phyloP scores from a whole-genome alignment of 805 yeast genomes.

The Teunomyces lycoperdinae region DNA sequence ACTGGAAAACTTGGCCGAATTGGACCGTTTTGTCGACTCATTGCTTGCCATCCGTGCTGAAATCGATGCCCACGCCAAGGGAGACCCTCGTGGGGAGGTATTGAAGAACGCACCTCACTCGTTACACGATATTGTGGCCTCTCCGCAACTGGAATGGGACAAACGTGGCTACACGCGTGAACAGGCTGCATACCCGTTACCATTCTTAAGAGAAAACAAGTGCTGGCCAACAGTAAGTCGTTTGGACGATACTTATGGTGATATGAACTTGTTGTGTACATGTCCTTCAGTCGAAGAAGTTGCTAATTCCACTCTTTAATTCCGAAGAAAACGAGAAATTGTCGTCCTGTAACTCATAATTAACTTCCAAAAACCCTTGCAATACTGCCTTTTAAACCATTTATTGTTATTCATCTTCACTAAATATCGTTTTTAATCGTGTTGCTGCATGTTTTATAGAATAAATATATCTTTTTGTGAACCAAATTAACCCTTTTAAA shows the following conservation, averaged over 20 bases:
- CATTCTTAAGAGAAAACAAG: conserved; percentile 68
- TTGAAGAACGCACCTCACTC: conserved; percentile 93
- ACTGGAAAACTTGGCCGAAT: conserved; percentile 82
- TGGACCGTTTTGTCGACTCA: conserved; percentile 87
- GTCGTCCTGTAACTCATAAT: too few relatives aligned
- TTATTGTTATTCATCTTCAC: too few relatives aligned
- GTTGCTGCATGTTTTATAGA: too few relatives aligned
- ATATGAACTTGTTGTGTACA: conserved; percentile 86
- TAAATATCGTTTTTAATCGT: too few relatives aligned
- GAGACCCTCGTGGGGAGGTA: conserved; percentile 63
- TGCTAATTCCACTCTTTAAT: conserved; percentile 27
- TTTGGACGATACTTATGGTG: conserved; percentile 93
- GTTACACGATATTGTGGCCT: conserved; percentile 66
- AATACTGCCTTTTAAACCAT: too few relatives aligned
- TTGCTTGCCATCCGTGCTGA: conserved; percentile 80
- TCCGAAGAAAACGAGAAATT: background rate
- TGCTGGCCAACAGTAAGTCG: conserved; percentile 96
- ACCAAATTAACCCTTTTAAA: too few relatives aligned
- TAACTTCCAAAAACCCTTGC: too few relatives aligned
- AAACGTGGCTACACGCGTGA: conserved; percentile 87
- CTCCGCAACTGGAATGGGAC: conserved; percentile 68
- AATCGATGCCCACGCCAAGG: conserved; percentile 67
- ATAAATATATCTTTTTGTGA: too few relatives aligned
- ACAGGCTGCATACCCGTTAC: conserved; percentile 88
- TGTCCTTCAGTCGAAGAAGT: conserved; percentile 85